These are phyloP conservation scores for Sporothrix schenckii DNA, from an alignment of 2,329 filamentous ascomycete genomes.

Conservation along the genomic window DNA sequence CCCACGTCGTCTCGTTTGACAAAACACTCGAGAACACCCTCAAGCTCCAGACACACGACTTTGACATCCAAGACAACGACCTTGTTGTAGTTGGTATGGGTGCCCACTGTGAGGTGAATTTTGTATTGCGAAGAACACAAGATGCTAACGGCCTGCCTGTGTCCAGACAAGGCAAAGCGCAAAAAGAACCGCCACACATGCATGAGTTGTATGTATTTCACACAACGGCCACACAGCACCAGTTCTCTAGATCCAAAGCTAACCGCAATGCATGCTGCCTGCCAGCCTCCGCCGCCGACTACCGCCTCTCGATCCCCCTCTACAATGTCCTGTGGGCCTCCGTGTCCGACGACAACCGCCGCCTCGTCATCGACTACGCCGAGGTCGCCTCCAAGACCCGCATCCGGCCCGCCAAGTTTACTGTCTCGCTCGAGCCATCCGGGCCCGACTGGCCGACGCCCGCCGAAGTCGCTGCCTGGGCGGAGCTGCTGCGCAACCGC, in stretches of 20 bases:
- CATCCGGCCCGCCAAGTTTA: constrained; percentile 59
- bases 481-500: constrained; percentile 63
- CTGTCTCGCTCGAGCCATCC: constrained; percentile 17
- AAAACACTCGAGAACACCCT: constrained; percentile 37
- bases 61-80: constrained; percentile 34
- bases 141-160: constrained; percentile 14
- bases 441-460: constrained; percentile 41
- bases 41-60: constrained; percentile 37
- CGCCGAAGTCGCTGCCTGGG: constrained; percentile 61
- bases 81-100: constrained; percentile 34
- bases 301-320: constrained; percentile 61
- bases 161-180: constrained; percentile 35
- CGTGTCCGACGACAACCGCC: constrained; percentile 52
- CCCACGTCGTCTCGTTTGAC: constrained; percentile 37
- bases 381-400: constrained; percentile 59
- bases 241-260: neutral
- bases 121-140: neutral
- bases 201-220: constrained; percentile 26
- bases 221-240: neutral
- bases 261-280: neutral
- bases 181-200: constrained; percentile 37
- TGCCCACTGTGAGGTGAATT: neutral
- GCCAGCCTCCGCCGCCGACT: constrained; percentile 5
- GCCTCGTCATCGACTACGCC: constrained; percentile 74
- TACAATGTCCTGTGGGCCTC: constrained; percentile 86